phyloP scores from a whole-genome alignment of 805 yeast species.

The Candida chilensis region DNA sequence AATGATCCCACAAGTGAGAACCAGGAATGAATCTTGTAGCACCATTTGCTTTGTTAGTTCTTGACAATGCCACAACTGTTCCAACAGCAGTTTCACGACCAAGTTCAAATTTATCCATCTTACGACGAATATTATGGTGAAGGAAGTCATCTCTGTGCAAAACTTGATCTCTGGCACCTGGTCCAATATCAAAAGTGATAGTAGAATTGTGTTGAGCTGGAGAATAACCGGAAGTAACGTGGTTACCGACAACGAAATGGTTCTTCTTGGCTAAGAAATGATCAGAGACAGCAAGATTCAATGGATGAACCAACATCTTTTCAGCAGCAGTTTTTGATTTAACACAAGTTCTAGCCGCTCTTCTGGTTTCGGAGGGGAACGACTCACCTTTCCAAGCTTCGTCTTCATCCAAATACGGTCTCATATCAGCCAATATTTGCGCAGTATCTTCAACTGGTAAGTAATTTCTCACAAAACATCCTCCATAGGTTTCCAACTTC shows the following conservation, averaged over 20 bases:
- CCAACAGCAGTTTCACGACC: slow-evolving; percentile 13
- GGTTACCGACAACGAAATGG: slow-evolving; percentile 11
- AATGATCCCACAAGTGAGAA: slow-evolving; percentile 17
- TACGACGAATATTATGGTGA: slow-evolving; percentile 10
- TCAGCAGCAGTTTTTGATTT: slow-evolving; percentile 9
- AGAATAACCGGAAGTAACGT: slow-evolving; percentile 9
- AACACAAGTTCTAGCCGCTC: slow-evolving; percentile 10
- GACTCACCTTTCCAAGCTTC: slow-evolving; percentile 11
- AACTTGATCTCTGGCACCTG: slow-evolving; percentile 12
- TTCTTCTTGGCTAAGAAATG: slow-evolving; percentile 9
- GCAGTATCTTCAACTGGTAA: slow-evolving; percentile 6
- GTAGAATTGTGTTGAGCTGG: slow-evolving; percentile 9
- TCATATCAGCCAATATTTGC: slow-evolving; percentile 8
- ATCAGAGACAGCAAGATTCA: slow-evolving; percentile 8
- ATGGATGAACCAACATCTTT: slow-evolving; percentile 7
- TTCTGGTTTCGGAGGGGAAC: slow-evolving; percentile 12
- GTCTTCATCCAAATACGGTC: slow-evolving; percentile 11
- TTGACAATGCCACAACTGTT: slow-evolving; percentile 8
- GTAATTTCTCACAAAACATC: slow-evolving; percentile 11
- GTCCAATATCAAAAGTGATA: slow-evolving; percentile 12
- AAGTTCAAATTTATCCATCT: slow-evolving; percentile 7
- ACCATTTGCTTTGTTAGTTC: slow-evolving; percentile 15
- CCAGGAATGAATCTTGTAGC: slow-evolving; percentile 20
- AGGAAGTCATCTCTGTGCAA: slow-evolving; percentile 13
- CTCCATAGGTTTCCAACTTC: slow-evolving; percentile 12